phyloP scores from a whole-genome alignment of 2,329 filamentous ascomycete species.

The Sphaerostilbella broomeana region DNA sequence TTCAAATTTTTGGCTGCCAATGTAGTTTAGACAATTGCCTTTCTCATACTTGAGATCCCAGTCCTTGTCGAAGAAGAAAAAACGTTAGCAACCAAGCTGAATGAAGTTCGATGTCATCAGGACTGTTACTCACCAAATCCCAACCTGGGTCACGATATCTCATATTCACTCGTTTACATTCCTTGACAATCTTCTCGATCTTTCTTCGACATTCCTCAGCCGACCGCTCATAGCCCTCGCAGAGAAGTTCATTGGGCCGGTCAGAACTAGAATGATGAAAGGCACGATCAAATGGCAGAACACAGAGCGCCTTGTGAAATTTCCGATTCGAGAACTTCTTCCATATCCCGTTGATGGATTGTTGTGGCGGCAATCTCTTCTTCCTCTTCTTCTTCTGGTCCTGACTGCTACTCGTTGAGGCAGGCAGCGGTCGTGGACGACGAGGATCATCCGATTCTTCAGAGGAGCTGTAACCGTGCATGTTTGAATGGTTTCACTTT shows the following conservation, averaged over 20 bases:
- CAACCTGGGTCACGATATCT: constrained; percentile 66
- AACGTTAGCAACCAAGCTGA: neutral
- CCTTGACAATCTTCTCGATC: constrained; percentile 54
- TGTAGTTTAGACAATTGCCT: constrained; percentile 48
- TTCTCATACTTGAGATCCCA: constrained; percentile 63
- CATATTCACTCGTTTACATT: constrained; percentile 68
- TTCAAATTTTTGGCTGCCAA: constrained; percentile 47
- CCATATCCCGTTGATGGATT: constrained; percentile 62
- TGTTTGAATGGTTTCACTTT: constrained; percentile 14
- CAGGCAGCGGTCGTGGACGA: constrained; percentile 29
- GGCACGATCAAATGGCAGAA: constrained; percentile 59
- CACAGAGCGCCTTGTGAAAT: constrained; percentile 58
- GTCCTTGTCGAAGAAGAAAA: constrained; percentile 34
- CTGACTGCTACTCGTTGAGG: constrained; percentile 26
- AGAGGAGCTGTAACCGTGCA: constrained; percentile 45
- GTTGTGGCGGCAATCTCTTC: constrained; percentile 55
- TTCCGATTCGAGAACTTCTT: constrained; percentile 50
- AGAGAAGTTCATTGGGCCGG: constrained; percentile 54
- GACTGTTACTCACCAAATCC: constrained; percentile 52
- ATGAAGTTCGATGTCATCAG: too few species aligned
- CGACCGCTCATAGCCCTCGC: constrained; percentile 56
- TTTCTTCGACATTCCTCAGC: constrained; percentile 57
- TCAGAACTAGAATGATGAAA: constrained; percentile 43
- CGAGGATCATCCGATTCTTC: constrained; percentile 44
- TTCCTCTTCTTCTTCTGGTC: constrained; percentile 50